Conservation (phyloP, 805 yeast genomes). For the Metschnikowia henanensis region DNA sequence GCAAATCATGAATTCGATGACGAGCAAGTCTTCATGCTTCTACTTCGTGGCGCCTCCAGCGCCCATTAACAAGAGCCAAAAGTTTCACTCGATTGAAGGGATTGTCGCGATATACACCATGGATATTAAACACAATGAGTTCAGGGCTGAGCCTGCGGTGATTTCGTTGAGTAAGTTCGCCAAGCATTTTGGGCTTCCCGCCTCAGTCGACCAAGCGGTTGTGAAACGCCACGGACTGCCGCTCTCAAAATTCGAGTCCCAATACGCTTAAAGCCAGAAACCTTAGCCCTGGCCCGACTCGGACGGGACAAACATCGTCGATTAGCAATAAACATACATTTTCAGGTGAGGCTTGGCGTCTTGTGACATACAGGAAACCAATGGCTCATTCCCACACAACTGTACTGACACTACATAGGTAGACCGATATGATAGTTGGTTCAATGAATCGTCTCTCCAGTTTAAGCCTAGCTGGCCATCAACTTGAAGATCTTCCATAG, state of each 20-base stretch:
- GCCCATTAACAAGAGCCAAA: neutral
- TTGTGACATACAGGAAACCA: too few relatives aligned
- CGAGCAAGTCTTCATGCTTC: neutral
- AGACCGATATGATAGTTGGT: too few relatives aligned
- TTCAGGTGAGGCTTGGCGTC: too few relatives aligned
- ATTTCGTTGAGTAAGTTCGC: conserved; percentile 3
- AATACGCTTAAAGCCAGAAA: too few relatives aligned
- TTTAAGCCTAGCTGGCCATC: neutral
- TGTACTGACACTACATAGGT: too few relatives aligned
- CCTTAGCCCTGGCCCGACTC: too few relatives aligned
- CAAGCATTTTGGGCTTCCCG: neutral
- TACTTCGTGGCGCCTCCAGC: conserved; percentile 4
- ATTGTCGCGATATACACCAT: neutral
- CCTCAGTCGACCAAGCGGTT: neutral
- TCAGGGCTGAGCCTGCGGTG: neutral
- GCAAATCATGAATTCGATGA: neutral
- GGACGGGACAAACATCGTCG: too few relatives aligned
- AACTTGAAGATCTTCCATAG: conserved; percentile 9
- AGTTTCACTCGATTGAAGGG: conserved; percentile 6
- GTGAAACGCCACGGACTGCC: too few relatives aligned
- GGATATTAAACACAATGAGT: neutral
- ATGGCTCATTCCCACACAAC: too few relatives aligned
- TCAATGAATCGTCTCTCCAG: too few relatives aligned
- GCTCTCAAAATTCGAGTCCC: too few relatives aligned
- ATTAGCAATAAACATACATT: too few relatives aligned